Conservation (phyloP, 148 eudicot species). For the Rhododendron mucronatum region DNA sequence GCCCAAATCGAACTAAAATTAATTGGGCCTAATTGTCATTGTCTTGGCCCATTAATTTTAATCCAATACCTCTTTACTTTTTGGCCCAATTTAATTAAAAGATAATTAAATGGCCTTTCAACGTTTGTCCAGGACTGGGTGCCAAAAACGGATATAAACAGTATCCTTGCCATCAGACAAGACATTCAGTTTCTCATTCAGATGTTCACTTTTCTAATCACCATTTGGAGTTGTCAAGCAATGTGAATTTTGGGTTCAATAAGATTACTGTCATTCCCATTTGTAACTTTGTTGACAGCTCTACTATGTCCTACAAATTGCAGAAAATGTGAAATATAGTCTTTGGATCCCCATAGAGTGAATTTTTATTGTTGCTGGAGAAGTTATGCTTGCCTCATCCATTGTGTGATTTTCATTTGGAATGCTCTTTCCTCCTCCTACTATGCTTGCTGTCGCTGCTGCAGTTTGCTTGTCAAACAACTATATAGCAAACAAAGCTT, state of each 20-base stretch:
- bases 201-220: too few species aligned
- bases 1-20: too few species aligned
- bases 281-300: not conserved
- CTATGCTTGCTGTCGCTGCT: not conserved
- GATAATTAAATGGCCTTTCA: too few species aligned
- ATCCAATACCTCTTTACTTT: too few species aligned
- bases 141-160: too few species aligned
- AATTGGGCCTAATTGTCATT: too few species aligned
- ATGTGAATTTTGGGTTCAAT: not conserved
- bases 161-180: not conserved
- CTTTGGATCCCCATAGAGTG: not conserved
- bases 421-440: not conserved
- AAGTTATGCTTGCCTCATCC: not conserved
- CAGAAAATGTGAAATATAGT: not conserved
- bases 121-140: too few species aligned
- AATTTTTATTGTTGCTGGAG: not conserved
- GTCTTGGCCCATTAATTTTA: too few species aligned
- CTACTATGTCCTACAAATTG: not conserved
- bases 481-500: constrained; percentile 7
- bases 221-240: too few species aligned
- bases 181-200: not conserved
- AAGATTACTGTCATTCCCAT: not conserved
- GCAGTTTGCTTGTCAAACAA: constrained; percentile 5
- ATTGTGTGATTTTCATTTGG: not conserved
- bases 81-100: too few species aligned